Percentiles rank a stretch among this genome's conserved stretches.
Evolutionary conservation across 768 basidiomycete species (phyloP).

Genomic region (Suillus discolor): DNA sequence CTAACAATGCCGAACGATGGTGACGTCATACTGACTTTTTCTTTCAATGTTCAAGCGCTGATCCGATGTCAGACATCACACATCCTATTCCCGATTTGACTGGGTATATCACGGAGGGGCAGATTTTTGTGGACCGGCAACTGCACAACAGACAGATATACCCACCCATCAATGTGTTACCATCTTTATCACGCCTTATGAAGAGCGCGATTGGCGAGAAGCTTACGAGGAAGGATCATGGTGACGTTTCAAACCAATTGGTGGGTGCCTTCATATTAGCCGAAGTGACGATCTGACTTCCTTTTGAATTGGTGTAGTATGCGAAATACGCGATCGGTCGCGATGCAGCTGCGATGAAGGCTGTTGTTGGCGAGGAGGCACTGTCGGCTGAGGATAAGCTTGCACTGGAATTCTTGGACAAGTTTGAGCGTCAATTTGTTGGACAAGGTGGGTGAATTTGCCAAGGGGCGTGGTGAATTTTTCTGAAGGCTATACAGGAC

Average conservation of each 20-base stretch:
- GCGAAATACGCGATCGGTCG: slow-evolving; percentile 98
- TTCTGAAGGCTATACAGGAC: slow-evolving; percentile 50
- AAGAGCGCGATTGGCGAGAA: slow-evolving; percentile 99
- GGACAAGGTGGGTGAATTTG: slow-evolving; percentile 72
- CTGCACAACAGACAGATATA: slow-evolving; percentile 97
- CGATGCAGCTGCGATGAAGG: slow-evolving; percentile 98
- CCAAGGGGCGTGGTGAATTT: slow-evolving; percentile 13
- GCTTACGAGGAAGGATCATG: slow-evolving; percentile 96
- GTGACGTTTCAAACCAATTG: slow-evolving; percentile 98
- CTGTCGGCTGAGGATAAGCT: slow-evolving; percentile 94
- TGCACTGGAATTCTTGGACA: slow-evolving; percentile 95
- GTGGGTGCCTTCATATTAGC: slow-evolving; percentile 44
- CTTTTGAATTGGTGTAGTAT: slow-evolving; percentile 55
- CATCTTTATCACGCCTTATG: slow-evolving; percentile 98
- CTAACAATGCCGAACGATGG: slow-evolving; percentile 99
- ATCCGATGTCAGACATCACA: slow-evolving; percentile 81
- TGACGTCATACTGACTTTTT: slow-evolving; percentile 39
- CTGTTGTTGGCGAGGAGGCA: slow-evolving; percentile 98
- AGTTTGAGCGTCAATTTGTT: slow-evolving; percentile 97
- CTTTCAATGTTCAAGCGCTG: slow-evolving; percentile 22
- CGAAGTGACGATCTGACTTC: slow-evolving; percentile 16
- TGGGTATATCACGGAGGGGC: slow-evolving; percentile 99
- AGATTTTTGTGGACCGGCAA: slow-evolving; percentile 98
- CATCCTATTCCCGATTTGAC: slow-evolving; percentile 99
- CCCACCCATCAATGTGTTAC: slow-evolving; percentile 98